Percentiles rank a stretch among this genome's conserved stretches.
These are phyloP conservation scores for Lentinula guzmanii DNA, from an alignment of 768 basidiomycete genomes.

Conservation along the genomic window DNA sequence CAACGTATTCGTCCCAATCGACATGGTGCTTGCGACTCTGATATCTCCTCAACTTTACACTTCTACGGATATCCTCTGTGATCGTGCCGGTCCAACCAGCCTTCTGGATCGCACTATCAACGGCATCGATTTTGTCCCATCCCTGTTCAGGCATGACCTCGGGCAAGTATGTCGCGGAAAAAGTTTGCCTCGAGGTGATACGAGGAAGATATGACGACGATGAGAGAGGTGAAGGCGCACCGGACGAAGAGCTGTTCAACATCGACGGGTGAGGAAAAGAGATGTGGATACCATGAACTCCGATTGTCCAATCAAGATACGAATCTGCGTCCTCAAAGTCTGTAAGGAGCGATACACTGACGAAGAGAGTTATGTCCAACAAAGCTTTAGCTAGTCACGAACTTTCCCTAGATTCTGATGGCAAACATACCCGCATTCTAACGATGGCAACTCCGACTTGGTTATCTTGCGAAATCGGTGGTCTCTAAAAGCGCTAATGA, in stretches of 20 bases:
- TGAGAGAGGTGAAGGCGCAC: constrained; percentile 65
- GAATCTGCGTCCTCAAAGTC: constrained; percentile 81
- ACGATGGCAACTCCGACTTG: constrained; percentile 62
- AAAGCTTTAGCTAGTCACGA: background rate
- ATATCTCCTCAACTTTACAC: constrained; percentile 73
- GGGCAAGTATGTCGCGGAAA: constrained; percentile 89
- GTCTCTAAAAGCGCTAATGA: constrained; percentile 88
- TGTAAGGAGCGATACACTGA: constrained; percentile 87
- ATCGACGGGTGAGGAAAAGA: constrained; percentile 77
- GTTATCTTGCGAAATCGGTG: constrained; percentile 79
- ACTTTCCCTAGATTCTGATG: background rate
- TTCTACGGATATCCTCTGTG: constrained; percentile 75
- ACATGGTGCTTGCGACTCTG: constrained; percentile 69
- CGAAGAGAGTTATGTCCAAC: background rate
- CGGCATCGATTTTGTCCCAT: constrained; percentile 86
- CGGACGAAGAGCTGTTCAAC: constrained; percentile 47
- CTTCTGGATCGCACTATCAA: constrained; percentile 90
- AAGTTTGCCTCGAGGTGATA: constrained; percentile 48
- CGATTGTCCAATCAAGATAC: constrained; percentile 92
- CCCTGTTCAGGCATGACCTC: constrained; percentile 91
- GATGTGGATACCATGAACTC: constrained; percentile 88
- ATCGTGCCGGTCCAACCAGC: constrained; percentile 84
- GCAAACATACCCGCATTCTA: constrained; percentile 80
- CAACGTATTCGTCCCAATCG: constrained; percentile 70
- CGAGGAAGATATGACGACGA: constrained; percentile 55